Evolutionary conservation across 768 basidiomycete species (phyloP).

Genomic region (Rhodotorula diobovata): DNA sequence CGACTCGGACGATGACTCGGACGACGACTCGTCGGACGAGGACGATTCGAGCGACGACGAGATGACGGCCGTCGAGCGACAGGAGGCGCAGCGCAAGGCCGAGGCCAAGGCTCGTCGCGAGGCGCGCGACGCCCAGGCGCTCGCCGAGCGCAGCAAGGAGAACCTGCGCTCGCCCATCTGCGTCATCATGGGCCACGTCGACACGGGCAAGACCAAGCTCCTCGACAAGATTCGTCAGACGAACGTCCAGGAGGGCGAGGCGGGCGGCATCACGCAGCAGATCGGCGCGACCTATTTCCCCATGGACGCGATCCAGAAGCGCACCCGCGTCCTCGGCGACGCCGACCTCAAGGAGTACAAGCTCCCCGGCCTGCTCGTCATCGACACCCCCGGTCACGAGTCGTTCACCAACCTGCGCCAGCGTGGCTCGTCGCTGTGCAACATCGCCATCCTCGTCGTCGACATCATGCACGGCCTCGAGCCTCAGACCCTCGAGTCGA

Average conservation of each 20-base stretch:
- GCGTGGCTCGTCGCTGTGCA: conserved; percentile 93
- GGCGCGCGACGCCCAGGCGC: conserved; percentile 74
- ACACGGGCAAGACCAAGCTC: conserved; percentile 97
- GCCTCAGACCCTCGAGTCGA: conserved; percentile 94
- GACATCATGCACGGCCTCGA: conserved; percentile 99
- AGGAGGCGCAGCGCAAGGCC: conserved; percentile 67
- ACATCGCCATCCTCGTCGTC: conserved; percentile 97
- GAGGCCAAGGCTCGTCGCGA: conserved; percentile 74
- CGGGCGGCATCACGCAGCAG: conserved; percentile 98
- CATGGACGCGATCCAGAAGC: conserved; percentile 82
- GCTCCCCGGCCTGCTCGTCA: conserved; percentile 88
- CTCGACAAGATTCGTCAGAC: conserved; percentile 99
- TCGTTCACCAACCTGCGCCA: conserved; percentile 95
- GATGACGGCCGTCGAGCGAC: conserved; percentile 62
- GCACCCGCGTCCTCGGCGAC: conserved; percentile 89
- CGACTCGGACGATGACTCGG: conserved; percentile 48
- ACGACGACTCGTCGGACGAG: conserved; percentile 42
- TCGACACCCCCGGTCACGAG: conserved; percentile 99
- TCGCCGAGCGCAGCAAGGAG: conserved; percentile 81
- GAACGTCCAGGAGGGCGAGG: conserved; percentile 98
- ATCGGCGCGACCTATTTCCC: conserved; percentile 99
- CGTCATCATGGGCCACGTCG: conserved; percentile 98
- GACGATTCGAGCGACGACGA: conserved; percentile 51
- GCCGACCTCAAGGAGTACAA: conserved; percentile 85
- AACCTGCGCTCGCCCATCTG: conserved; percentile 93